Percentiles rank a stretch among this genome's conserved stretches.
Evolutionary conservation across 2,329 filamentous ascomycete genomes (phyloP).

Genomic region (Fusarium sp.): DNA sequence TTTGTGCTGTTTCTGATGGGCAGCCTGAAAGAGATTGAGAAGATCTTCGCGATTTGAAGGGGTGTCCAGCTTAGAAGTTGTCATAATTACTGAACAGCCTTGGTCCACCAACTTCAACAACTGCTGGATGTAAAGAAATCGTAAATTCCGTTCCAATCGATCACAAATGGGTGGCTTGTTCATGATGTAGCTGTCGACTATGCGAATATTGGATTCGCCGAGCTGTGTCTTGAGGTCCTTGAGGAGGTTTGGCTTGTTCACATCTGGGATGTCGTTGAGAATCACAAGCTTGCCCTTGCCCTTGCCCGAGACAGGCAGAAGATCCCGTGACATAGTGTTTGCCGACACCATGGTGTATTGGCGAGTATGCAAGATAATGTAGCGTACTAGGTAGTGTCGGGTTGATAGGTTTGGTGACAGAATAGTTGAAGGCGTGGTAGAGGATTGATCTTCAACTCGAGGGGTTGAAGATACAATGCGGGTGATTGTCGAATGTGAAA

Average conservation of each 20-base stretch:
- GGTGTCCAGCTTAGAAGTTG: slow-evolving; percentile 11
- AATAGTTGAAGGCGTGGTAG: not conserved
- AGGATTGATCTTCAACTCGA: not conserved
- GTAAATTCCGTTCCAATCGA: not conserved
- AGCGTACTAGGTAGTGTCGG: not conserved
- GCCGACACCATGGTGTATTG: not conserved
- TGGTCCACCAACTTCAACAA: slow-evolving; percentile 11
- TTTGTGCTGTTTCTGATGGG: not conserved
- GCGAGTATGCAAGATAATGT: not conserved
- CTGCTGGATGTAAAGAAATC: slow-evolving; percentile 23
- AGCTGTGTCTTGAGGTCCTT: not conserved
- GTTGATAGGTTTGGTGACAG: not conserved
- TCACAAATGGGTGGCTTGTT: slow-evolving; percentile 1
- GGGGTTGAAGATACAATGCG: not conserved
- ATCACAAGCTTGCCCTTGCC: slow-evolving; percentile 28
- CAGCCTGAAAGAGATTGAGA: not conserved
- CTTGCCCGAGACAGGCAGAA: not conserved
- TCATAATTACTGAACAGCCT: slow-evolving; percentile 18
- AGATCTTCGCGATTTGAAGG: slow-evolving; percentile 1
- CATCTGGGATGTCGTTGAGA: slow-evolving; percentile 19
- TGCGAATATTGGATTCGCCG: not conserved
- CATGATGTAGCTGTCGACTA: slow-evolving; percentile 26
- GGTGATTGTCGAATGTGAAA: not conserved
- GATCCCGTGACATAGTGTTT: not conserved
- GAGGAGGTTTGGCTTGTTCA: slow-evolving; percentile 9